Base-by-base conservation (phyloP, 345 rosid genomes). In the Eucalyptus sp. region DNA sequence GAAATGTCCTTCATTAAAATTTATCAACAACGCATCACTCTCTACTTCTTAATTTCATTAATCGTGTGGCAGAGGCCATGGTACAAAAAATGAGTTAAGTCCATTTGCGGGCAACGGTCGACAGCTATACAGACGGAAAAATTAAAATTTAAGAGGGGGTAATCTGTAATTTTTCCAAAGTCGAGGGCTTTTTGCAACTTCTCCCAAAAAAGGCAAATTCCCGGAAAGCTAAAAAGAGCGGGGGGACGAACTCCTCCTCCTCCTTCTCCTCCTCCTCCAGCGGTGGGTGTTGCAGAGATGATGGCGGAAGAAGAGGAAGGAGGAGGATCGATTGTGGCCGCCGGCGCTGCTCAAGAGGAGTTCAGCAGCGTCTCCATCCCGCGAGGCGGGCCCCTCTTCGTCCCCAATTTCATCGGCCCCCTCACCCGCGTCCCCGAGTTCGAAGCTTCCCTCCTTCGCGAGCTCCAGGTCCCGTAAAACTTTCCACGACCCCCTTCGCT, bases 361-460 rank as follows among this genome's bases (percentile, higher is more conserved):
- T 46, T 15, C 22, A 33, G 49, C 18, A 50, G 88, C 29, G 52
- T 64, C 20, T 88, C 91, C 41, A 86, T 92, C 37, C 92, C 94
- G 16, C 90, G 92, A 27, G 97, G 97, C 6, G 96, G 97, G 1
- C 96, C 96, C 37, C 89, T 95, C 85, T 95, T 91, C 88, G 27
- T 89, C 50, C 91, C 92, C 29, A 93, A 93, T 84, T 90, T 91
- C 88, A 90, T 94, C 8, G 90, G 96, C 29, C 92, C 93, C 68
- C 91, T 94, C 86, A 91, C 94, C 54, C 90, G 89, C 22, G 93
- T 93, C 86, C 93, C 92, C 37, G 90, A 91, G 25, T 94, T 94
- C 89, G 91, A 94, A 89, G 50, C 89, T 87, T 79, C 90, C 29
- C 24, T 94, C 87, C 91, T 90, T 43, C 76, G 62, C 52, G 88